Evolutionary conservation across 192 early-diverging fungal genomes (phyloP).

Genomic region (Dispira parvispora): DNA sequence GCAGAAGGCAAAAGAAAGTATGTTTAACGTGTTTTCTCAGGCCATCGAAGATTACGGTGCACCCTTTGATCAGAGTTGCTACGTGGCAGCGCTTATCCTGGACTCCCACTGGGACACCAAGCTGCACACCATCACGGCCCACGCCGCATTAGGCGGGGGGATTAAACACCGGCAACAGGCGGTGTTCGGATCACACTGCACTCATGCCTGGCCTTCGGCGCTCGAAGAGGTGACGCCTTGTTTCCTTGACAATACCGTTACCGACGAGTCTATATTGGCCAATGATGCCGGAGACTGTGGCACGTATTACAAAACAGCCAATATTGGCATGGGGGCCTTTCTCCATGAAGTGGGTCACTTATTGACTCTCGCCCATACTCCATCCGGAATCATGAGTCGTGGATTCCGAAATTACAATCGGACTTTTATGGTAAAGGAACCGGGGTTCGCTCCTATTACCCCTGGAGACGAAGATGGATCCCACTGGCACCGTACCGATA

Average conservation of each 20-base stretch:
- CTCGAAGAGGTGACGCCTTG: constrained; percentile 38
- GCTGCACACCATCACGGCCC: constrained; percentile 31
- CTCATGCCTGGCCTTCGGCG: constrained; percentile 40
- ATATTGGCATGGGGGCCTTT: constrained; percentile 56
- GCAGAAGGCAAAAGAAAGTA: constrained; percentile 20
- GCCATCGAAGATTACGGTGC: constrained; percentile 29
- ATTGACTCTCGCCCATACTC: constrained; percentile 38
- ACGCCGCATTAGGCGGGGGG: constrained; percentile 49
- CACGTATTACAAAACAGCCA: constrained; percentile 40
- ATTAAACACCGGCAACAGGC: constrained; percentile 29
- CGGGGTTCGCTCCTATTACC: constrained; percentile 26
- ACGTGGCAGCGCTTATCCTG: constrained; percentile 34
- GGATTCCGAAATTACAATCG: constrained; percentile 51
- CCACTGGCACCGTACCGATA: constrained; percentile 47
- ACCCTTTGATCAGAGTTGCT: constrained; percentile 23
- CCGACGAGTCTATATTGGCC: constrained; percentile 33
- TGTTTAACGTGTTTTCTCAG: constrained; percentile 33
- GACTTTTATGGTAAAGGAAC: constrained; percentile 42
- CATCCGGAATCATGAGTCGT: constrained; percentile 39
- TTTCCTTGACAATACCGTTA: constrained; percentile 36
- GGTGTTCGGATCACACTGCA: constrained; percentile 50
- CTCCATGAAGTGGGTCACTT: constrained; percentile 56
- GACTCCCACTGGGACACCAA: constrained; percentile 40
- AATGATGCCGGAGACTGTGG: constrained; percentile 44
- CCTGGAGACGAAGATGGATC: constrained; percentile 38